Conservation (phyloP, 371 early-diverging fungal genomes). For the Mortierella sp. region DNA sequence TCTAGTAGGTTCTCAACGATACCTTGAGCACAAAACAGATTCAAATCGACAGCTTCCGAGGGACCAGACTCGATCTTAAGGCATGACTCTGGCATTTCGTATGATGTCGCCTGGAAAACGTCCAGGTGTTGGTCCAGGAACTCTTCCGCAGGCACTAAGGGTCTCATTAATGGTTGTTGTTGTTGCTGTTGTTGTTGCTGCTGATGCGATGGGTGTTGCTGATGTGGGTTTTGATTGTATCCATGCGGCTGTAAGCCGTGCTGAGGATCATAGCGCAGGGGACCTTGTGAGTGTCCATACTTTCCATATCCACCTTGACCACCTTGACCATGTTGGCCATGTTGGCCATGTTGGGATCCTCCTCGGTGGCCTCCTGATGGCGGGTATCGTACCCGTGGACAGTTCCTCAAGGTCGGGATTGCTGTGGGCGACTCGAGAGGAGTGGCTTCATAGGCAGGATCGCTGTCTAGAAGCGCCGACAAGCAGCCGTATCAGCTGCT, state of each 20-base stretch:
- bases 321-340: too few relatives aligned
- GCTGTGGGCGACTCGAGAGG: slow-evolving; percentile 67
- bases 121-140: slow-evolving; percentile 48
- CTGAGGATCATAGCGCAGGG: slow-evolving; percentile 42
- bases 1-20: slow-evolving; percentile 57
- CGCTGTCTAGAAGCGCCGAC: slow-evolving; percentile 54
- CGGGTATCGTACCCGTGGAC: slow-evolving; percentile 43
- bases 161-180: slow-evolving; percentile 43
- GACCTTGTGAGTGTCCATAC: slow-evolving; percentile 30
- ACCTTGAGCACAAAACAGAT: slow-evolving; percentile 51
- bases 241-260: slow-evolving; percentile 34
- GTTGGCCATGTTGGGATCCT: slow-evolving; percentile 4
- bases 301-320: slow-evolving; percentile 1
- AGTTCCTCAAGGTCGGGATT: slow-evolving; percentile 62
- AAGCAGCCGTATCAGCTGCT: background rate
- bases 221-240: slow-evolving; percentile 41
- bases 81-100: slow-evolving; percentile 28
- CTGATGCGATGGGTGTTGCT: slow-evolving; percentile 37
- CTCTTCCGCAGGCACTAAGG: slow-evolving; percentile 26
- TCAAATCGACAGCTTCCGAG: slow-evolving; percentile 41
- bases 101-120: slow-evolving; percentile 40
- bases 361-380: slow-evolving; percentile 22
- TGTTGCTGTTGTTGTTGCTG: slow-evolving; percentile 18
- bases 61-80: slow-evolving; percentile 32
- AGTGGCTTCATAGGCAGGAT: slow-evolving; percentile 70